Evolutionary conservation across 208 protist species (phyloP).

Genomic region (Blechomonas ayalai): DNA sequence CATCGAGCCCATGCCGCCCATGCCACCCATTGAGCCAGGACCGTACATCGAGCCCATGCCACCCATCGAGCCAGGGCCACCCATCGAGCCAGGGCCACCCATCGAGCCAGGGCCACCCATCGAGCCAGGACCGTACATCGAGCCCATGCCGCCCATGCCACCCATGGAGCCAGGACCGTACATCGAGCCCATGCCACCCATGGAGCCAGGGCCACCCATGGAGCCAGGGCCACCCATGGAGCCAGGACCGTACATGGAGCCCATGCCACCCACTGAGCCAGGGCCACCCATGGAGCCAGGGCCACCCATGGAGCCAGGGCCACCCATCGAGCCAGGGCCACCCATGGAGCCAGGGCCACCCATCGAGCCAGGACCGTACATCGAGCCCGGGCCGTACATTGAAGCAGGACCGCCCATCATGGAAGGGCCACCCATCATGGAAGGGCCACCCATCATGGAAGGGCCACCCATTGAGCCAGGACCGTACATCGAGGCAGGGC

Average conservation of each 20-base stretch:
- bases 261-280: no score
- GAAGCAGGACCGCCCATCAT: neutral
- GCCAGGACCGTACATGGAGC: conserved; percentile 3
- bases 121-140: conserved; percentile 14
- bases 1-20: conserved; percentile 9
- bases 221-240: conserved; percentile 1
- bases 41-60: conserved; percentile 6
- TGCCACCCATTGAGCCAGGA: conserved; percentile 2
- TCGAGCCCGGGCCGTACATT: conserved; percentile 2
- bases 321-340: no score
- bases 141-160: conserved; percentile 6
- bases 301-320: no score
- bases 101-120: conserved; percentile 7
- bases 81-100: conserved; percentile 12
- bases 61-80: conserved; percentile 6
- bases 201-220: conserved; percentile 6
- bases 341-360: neutral
- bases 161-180: neutral
- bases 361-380: conserved; percentile 9
- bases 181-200: conserved; percentile 7
- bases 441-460: neutral
- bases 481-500: no score
- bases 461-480: no score
- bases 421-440: neutral
- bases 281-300: no score